phyloP scores from a whole-genome alignment of 208 protist species.

The Crithidia bombi region DNA sequence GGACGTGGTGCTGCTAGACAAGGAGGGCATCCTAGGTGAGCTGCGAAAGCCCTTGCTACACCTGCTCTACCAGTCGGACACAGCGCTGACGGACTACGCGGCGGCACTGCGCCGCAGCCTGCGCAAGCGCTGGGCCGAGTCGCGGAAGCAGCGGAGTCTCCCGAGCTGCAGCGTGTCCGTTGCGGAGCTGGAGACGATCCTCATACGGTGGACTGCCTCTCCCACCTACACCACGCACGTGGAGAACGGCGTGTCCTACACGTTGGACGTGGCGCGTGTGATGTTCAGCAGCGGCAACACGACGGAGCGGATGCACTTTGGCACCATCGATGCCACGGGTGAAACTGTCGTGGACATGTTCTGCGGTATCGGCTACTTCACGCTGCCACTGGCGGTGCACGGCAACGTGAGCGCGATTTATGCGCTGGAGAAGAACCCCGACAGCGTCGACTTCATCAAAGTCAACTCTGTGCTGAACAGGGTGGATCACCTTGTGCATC shows the following conservation, averaged over 20 bases:
- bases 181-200: conserved; percentile 27
- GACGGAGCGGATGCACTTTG: conserved; percentile 92
- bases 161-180: conserved; percentile 6
- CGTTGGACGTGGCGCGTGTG: conserved; percentile 82
- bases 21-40: conserved; percentile 75
- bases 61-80: conserved; percentile 33
- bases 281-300: conserved; percentile 95
- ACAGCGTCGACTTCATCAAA: conserved; percentile 73
- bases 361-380: conserved; percentile 93
- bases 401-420: conserved; percentile 59
- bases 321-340: conserved; percentile 47
- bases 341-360: conserved; percentile 95
- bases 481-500: conserved; percentile 69
- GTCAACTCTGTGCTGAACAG: conserved; percentile 84
- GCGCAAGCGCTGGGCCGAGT: conserved; percentile 18
- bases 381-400: conserved; percentile 84
- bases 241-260: conserved; percentile 91
- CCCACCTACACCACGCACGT: conserved; percentile 86
- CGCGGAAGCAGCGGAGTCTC: background rate
- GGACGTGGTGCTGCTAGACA: conserved; percentile 79
- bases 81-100: conserved; percentile 15
- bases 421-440: conserved; percentile 91
- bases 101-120: conserved; percentile 14
- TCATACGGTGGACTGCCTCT: conserved; percentile 35
- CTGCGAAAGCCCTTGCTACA: conserved; percentile 68